Percentiles rank a stretch among this genome's conserved stretches.
phyloP scores from a whole-genome alignment of 305 asterid genomes.

The Ajuga reptans region DNA sequence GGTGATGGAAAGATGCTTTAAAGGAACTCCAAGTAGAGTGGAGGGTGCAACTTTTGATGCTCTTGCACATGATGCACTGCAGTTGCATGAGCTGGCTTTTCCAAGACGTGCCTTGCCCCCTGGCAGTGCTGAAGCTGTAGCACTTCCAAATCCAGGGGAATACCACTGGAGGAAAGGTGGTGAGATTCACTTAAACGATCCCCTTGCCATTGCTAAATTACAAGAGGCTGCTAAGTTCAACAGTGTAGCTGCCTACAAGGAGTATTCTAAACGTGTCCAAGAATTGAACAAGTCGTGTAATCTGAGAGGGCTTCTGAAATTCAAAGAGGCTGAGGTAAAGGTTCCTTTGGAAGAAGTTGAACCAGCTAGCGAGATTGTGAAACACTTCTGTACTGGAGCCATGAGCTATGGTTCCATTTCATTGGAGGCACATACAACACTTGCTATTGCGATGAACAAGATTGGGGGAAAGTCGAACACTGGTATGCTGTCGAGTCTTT shows the following conservation, averaged over 20 bases:
- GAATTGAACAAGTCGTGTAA: slow-evolving; percentile 84
- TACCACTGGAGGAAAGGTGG: slow-evolving; percentile 99
- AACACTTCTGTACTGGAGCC: slow-evolving; percentile 92
- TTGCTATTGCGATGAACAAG: slow-evolving; percentile 90
- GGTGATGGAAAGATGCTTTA: slow-evolving; percentile 89
- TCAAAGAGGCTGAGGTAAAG: slow-evolving; percentile 50
- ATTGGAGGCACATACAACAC: slow-evolving; percentile 88
- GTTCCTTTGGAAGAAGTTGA: slow-evolving; percentile 88
- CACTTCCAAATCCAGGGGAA: slow-evolving; percentile 97
- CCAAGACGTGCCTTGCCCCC: slow-evolving; percentile 74
- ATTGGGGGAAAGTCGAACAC: slow-evolving; percentile 96
- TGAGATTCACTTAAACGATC: slow-evolving; percentile 90
- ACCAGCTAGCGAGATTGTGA: slow-evolving; percentile 91
- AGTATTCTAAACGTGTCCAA: slow-evolving; percentile 77
- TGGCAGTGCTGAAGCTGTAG: slow-evolving; percentile 92
- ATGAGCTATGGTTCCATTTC: slow-evolving; percentile 99
- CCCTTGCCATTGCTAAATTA: slow-evolving; percentile 87
- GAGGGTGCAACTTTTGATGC: slow-evolving; percentile 98
- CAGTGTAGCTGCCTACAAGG: slow-evolving; percentile 90
- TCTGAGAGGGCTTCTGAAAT: slow-evolving; percentile 89
- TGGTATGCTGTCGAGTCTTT: slow-evolving; percentile 38
- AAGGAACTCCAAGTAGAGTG: slow-evolving; percentile 97
- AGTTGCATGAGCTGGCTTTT: slow-evolving; percentile 84
- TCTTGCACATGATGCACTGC: slow-evolving; percentile 78
- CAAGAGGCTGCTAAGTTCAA: slow-evolving; percentile 92